Conservation (phyloP, 2,329 filamentous ascomycete genomes). For the Leptographium radiaticola region DNA sequence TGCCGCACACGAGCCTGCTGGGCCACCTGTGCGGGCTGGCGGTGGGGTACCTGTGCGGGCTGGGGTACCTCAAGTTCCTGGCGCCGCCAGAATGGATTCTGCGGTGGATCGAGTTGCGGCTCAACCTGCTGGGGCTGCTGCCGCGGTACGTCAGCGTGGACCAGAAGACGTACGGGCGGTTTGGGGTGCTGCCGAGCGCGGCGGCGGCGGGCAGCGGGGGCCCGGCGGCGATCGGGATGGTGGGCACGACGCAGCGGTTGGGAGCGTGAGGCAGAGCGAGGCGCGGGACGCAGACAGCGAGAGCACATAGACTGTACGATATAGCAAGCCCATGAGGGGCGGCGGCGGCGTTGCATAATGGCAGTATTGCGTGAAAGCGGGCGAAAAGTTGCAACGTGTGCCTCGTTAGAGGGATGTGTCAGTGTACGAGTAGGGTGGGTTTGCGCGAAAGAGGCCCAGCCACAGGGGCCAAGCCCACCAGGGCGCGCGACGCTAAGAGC, state of each 20-base stretch:
- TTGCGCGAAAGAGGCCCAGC: no score
- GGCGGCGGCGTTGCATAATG: no score
- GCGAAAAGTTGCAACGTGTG: not conserved
- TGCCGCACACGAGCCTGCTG: slow-evolving; percentile 71
- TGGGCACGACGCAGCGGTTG: slow-evolving; percentile 53
- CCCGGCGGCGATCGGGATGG: slow-evolving; percentile 44
- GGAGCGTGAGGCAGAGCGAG: slow-evolving; percentile 39
- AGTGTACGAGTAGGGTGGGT: no score
- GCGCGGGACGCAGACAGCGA: not conserved
- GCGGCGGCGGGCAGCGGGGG: slow-evolving; percentile 23
- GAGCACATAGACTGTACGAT: not conserved
- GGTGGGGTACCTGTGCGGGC: slow-evolving; percentile 80
- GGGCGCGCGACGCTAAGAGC: not conserved
- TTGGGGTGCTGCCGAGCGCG: slow-evolving; percentile 61
- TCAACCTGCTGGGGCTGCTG: slow-evolving; percentile 71
- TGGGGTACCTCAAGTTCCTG: slow-evolving; percentile 80
- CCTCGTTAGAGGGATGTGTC: not conserved
- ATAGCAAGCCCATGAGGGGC: not conserved
- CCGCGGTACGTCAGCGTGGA: slow-evolving; percentile 92
- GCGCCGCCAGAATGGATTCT: slow-evolving; percentile 81
- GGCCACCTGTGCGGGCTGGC: slow-evolving; percentile 76
- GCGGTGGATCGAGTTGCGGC: slow-evolving; percentile 75
- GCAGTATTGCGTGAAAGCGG: not conserved
- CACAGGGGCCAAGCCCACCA: no score
- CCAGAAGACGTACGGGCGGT: slow-evolving; percentile 89